A percentile compares a stretch with the other conserved stretches of the same genome.
Evolutionary conservation across 345 rosid genomes (phyloP).

Genomic region (Lumnitzera littorea): DNA sequence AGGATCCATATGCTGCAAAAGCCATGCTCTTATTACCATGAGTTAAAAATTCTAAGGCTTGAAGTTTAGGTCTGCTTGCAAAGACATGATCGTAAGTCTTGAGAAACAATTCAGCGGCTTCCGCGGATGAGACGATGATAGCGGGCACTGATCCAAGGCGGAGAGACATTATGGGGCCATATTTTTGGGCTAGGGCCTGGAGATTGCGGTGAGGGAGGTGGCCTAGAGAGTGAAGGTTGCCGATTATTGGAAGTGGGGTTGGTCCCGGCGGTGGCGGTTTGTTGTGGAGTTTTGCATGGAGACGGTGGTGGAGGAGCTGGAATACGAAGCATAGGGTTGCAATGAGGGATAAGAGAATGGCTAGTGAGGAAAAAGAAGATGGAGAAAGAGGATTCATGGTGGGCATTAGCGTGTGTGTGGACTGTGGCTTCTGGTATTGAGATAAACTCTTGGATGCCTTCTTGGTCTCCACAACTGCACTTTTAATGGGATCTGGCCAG

Average conservation of each 20-base stretch:
- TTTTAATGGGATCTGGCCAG: too few species aligned
- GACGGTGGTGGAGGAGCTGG: background rate
- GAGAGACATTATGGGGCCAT: conserved; percentile 41
- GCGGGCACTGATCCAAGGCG: conserved; percentile 31
- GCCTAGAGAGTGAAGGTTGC: conserved; percentile 42
- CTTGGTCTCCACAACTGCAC: too few species aligned
- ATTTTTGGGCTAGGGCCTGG: conserved; percentile 21
- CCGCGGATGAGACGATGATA: conserved; percentile 33
- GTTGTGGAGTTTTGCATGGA: too few species aligned
- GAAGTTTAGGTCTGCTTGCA: conserved; percentile 25
- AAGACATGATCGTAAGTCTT: conserved; percentile 28
- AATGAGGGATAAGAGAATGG: too few species aligned
- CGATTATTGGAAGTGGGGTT: background rate
- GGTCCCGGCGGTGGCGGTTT: conserved; percentile 5
- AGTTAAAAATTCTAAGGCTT: conserved; percentile 1
- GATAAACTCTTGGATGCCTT: too few species aligned
- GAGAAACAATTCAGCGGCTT: conserved; percentile 30
- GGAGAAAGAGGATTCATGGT: too few species aligned
- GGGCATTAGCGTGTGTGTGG: too few species aligned
- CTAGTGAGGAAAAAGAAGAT: too few species aligned
- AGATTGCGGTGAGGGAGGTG: conserved; percentile 30
- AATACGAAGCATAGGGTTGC: background rate
- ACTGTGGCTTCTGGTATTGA: too few species aligned
- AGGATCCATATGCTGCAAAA: conserved; percentile 20
- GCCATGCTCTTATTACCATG: conserved; percentile 18